Conservation (phyloP, 2,329 filamentous ascomycete genomes). For the Alternaria viburni region DNA sequence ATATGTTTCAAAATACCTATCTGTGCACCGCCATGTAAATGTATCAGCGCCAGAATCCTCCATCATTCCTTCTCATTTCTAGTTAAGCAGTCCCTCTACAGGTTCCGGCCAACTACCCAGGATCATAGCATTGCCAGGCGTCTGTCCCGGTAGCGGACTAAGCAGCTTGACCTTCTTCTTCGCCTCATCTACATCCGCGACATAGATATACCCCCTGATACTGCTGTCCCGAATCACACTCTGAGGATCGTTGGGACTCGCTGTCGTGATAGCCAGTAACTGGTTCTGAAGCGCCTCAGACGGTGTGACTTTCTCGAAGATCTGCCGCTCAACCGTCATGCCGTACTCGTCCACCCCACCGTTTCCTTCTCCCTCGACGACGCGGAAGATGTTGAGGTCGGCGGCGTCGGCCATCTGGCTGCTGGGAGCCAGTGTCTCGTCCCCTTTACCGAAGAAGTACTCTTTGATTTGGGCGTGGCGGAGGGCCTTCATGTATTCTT, state of each 20-base stretch:
- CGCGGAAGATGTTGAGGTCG: conserved; percentile 74
- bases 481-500: conserved; percentile 73
- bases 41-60: background rate
- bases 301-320: conserved; percentile 70
- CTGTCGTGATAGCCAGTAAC: conserved; percentile 84
- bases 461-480: conserved; percentile 81
- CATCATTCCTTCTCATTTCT: background rate
- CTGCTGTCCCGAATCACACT: conserved; percentile 79
- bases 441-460: conserved; percentile 87
- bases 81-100: conserved; percentile 72
- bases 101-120: conserved; percentile 89
- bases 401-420: conserved; percentile 84
- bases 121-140: conserved; percentile 80
- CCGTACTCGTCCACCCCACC: conserved; percentile 14
- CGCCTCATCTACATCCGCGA: conserved; percentile 87
- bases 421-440: conserved; percentile 79
- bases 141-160: conserved; percentile 79
- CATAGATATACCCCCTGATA: conserved; percentile 91
- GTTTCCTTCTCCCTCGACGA: conserved; percentile 63
- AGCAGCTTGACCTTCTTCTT: conserved; percentile 81
- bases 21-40: background rate
- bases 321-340: conserved; percentile 34
- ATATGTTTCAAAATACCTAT: background rate
- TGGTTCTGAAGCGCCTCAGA: conserved; percentile 76
- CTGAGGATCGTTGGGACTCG: conserved; percentile 70